Base-by-base conservation (phyloP, 2,329 filamentous ascomycete species). In the Colletotrichum sublineola region DNA sequence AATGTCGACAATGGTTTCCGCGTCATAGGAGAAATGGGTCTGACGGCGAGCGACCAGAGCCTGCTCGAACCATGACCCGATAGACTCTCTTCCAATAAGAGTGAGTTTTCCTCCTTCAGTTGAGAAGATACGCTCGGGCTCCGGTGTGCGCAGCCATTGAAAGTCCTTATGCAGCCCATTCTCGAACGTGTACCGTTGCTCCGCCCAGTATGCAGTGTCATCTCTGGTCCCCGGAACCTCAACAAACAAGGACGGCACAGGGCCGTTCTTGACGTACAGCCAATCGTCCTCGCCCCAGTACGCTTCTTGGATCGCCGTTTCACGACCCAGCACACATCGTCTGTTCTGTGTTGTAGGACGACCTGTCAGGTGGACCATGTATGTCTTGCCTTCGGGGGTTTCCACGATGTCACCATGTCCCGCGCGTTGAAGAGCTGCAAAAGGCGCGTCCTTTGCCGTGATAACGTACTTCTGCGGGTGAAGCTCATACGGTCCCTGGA, bases 401-500 rank as follows among this genome's bases (percentile, higher is more conserved):
- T 89, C 87, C 15, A 89, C 87, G 7, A 88, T 80, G 63, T 89
- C 86, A 3, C 85, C 87, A 70, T 89, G 87, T 0, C 87, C 87
- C 0, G 86, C 84, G 58, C 87, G 81, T 77, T 89, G 88, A 8
- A 89, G 78, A 0, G 87, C 84, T 0, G 83, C 83, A 20, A 82
- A 81, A 0, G 87, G 87, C 5, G 83, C 75, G 67, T 88, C 84
- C 76, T 86, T 88, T 44, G 86, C 84, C 0, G 86, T 87, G 57
- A 91, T 80, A 53, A 92, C 84, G 57, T 90, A 84, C 67, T 89
- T 88, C 58, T 87, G 80, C 0, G 90, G 89, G 48, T 90, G 89
- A 1, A 85, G 78, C 75, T 91, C 87, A 79, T 91, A 93, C 0
- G 90, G 90, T 0, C 91, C 91, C 82, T 88, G 88, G 69, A 90